Conservation (phyloP, 2,329 filamentous ascomycete species). For the Amphichorda felina region DNA sequence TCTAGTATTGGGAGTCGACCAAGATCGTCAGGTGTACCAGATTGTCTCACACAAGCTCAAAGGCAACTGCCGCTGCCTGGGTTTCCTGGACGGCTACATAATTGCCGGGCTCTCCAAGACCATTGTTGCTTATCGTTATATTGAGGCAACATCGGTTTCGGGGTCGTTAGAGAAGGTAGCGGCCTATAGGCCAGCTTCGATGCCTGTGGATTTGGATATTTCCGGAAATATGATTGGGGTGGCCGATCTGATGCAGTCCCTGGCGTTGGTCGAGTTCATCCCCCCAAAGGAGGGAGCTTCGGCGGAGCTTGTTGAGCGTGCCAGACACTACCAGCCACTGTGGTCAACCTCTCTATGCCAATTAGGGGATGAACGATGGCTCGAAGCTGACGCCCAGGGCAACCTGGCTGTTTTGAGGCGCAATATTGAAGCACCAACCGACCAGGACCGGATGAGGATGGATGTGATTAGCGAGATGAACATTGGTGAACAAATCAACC, state of each 20-base stretch:
- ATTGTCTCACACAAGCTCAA: slow-evolving; percentile 59
- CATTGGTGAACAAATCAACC: slow-evolving; percentile 88
- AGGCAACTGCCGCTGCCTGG: slow-evolving; percentile 71
- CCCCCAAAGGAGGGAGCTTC: slow-evolving; percentile 42
- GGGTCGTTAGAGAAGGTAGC: slow-evolving; percentile 58
- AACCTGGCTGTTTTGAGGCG: slow-evolving; percentile 74
- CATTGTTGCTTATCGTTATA: slow-evolving; percentile 47
- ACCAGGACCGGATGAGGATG: slow-evolving; percentile 60
- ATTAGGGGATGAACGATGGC: slow-evolving; percentile 61
- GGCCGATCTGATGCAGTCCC: slow-evolving; percentile 87
- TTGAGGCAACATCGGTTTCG: slow-evolving; percentile 40
- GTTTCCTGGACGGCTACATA: slow-evolving; percentile 58
- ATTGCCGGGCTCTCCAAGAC: slow-evolving; percentile 87
- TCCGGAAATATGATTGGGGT: slow-evolving; percentile 68
- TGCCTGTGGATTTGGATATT: slow-evolving; percentile 70
- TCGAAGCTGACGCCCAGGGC: slow-evolving; percentile 77
- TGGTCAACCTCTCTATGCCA: slow-evolving; percentile 74
- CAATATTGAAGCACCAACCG: slow-evolving; percentile 60
- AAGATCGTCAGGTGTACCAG: slow-evolving; percentile 59
- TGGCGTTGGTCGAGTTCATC: slow-evolving; percentile 64
- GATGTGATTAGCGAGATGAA: slow-evolving; percentile 70
- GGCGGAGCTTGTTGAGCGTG: slow-evolving; percentile 58
- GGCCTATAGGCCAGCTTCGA: slow-evolving; percentile 70
- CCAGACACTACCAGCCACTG: slow-evolving; percentile 66
- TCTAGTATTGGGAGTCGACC: slow-evolving; percentile 71